Conservation (phyloP, 495 filamentous ascomycete genomes). For the Filosporella fistucella region DNA sequence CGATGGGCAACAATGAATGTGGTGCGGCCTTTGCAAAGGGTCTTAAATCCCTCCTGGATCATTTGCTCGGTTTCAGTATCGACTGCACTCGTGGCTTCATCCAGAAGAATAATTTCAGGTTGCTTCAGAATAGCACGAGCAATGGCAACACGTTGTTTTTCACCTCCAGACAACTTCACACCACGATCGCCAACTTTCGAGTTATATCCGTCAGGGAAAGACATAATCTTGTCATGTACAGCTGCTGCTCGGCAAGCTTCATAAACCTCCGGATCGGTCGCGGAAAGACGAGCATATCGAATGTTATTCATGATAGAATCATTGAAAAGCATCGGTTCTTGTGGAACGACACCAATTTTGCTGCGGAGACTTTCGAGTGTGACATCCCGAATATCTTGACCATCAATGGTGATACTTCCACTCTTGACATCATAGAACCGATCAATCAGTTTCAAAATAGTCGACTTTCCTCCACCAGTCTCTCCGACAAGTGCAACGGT, state of each 20-base stretch:
- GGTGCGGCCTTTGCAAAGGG: conserved; percentile 50
- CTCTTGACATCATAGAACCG: conserved; percentile 64
- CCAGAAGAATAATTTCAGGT: conserved; percentile 50
- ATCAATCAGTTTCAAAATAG: conserved; percentile 66
- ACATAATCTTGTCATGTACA: conserved; percentile 64
- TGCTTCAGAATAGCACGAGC: conserved; percentile 61
- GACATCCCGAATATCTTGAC: conserved; percentile 66
- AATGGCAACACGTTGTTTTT: conserved; percentile 73
- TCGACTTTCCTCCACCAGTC: conserved; percentile 74
- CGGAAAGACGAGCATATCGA: conserved; percentile 58
- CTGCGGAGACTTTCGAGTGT: conserved; percentile 61
- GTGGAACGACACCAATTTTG: conserved; percentile 68
- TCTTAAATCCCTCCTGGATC: conserved; percentile 63
- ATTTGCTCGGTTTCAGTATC: conserved; percentile 62
- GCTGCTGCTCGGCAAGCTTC: conserved; percentile 66
- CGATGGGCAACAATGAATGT: conserved; percentile 64
- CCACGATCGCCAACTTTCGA: conserved; percentile 37
- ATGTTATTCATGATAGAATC: conserved; percentile 72
- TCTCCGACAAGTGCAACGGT: conserved; percentile 75
- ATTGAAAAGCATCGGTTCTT: conserved; percentile 67
- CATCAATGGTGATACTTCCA: conserved; percentile 68
- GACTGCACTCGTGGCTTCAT: conserved; percentile 54
- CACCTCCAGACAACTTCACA: conserved; percentile 67
- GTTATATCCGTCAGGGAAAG: conserved; percentile 55
- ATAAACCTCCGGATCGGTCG: conserved; percentile 59